A percentile compares a stretch with the other conserved stretches of the same genome.
These are phyloP conservation scores for Penicillium sp. DNA, from an alignment of 2,329 filamentous ascomycete species.

Conservation along the genomic window DNA sequence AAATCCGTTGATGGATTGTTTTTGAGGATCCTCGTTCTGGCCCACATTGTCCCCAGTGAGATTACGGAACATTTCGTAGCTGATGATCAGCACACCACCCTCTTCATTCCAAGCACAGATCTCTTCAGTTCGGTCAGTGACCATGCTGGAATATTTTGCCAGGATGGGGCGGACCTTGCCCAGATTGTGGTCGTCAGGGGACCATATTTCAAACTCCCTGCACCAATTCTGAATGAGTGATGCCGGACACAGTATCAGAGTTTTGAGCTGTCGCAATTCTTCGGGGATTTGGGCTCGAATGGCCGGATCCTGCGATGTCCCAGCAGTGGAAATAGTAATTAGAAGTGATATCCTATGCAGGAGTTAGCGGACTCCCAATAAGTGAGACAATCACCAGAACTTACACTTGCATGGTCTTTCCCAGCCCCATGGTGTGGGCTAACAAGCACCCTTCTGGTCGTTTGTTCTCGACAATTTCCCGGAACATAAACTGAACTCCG, in stretches of 20 bases:
- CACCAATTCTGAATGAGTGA: constrained; percentile 77
- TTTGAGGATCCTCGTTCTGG: constrained; percentile 37
- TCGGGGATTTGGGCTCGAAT: constrained; percentile 67
- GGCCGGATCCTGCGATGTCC: constrained; percentile 55
- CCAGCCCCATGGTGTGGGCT: constrained; percentile 87
- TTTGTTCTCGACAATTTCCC: constrained; percentile 66
- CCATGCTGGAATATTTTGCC: constrained; percentile 26
- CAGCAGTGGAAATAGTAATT: constrained; percentile 67
- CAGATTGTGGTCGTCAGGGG: constrained; percentile 52
- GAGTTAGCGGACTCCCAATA: background rate
- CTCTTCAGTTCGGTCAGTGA: constrained; percentile 22
- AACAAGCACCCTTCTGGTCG: constrained; percentile 72
- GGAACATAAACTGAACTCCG: constrained; percentile 86
- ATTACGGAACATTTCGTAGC: constrained; percentile 65
- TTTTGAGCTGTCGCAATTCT: constrained; percentile 60
- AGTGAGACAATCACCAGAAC: constrained; percentile 18
- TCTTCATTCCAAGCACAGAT: constrained; percentile 60
- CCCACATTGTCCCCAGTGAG: background rate
- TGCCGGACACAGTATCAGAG: constrained; percentile 73
- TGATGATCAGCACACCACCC: constrained; percentile 74
- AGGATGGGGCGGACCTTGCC: constrained; percentile 47
- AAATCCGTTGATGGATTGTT: constrained; percentile 19
- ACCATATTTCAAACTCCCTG: constrained; percentile 73
- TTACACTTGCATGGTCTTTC: constrained; percentile 85
- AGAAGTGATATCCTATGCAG: constrained; percentile 67